Percentiles rank a stretch among this genome's conserved stretches.
These are phyloP conservation scores for Pichia sp. DNA, from an alignment of 1,139 yeast species.

Conservation along the genomic window DNA sequence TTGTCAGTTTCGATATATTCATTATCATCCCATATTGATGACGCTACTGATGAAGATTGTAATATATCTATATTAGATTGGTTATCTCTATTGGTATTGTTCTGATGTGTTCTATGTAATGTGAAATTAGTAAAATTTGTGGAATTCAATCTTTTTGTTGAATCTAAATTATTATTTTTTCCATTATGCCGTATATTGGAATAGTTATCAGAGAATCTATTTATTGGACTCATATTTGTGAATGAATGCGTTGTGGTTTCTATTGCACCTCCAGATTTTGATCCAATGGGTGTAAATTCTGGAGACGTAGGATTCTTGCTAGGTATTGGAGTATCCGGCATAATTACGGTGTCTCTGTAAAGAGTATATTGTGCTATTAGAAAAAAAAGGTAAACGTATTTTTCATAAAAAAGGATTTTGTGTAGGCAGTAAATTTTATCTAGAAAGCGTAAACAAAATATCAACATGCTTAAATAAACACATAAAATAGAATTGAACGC, in stretches of 20 bases:
- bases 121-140: conserved; percentile 15
- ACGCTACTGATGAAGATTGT: conserved; percentile 13
- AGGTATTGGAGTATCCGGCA: neutral
- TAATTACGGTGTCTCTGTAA: neutral
- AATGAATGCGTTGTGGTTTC: conserved; percentile 4
- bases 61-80: conserved; percentile 4
- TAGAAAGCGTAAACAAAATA: too few relatives aligned
- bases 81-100: neutral
- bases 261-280: conserved; percentile 5
- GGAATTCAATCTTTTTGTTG: conserved; percentile 1
- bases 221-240: conserved; percentile 9
- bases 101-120: conserved; percentile 6
- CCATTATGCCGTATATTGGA: conserved; percentile 2
- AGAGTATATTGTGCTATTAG: neutral
- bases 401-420: too few relatives aligned
- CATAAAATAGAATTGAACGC: too few relatives aligned
- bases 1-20: neutral
- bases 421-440: too few relatives aligned
- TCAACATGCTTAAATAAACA: too few relatives aligned
- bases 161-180: neutral
- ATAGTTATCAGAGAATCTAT: conserved; percentile 5
- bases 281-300: conserved; percentile 19
- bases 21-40: conserved; percentile 14
- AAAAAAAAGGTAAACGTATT: too few relatives aligned
- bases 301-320: neutral